Conservation (phyloP, 1,284 basidiomycete genomes). For the Ceratobasidium sp. region DNA sequence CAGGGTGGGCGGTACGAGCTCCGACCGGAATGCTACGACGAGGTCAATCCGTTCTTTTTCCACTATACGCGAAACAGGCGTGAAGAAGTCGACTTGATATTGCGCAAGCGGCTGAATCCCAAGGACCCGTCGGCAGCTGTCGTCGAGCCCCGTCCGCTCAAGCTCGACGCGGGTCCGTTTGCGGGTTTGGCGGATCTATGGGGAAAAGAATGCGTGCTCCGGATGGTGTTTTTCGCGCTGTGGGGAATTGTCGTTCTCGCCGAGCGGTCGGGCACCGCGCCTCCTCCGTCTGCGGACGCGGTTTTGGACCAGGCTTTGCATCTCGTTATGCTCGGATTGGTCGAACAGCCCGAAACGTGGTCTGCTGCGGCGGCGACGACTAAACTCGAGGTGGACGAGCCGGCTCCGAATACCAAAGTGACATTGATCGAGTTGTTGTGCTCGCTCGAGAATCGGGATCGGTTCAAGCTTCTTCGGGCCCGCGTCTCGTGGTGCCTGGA, state of each 20-base stretch:
- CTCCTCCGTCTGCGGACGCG: slow-evolving; percentile 75
- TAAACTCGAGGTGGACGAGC: slow-evolving; percentile 62
- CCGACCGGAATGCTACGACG: slow-evolving; percentile 80
- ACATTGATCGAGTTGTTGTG: slow-evolving; percentile 74
- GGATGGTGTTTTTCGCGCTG: slow-evolving; percentile 79
- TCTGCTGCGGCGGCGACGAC: slow-evolving; percentile 62
- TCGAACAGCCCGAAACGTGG: slow-evolving; percentile 70
- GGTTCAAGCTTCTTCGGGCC: slow-evolving; percentile 72
- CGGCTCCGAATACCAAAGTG: slow-evolving; percentile 47
- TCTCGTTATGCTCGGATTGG: slow-evolving; percentile 80
- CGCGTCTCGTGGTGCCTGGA: slow-evolving; percentile 78
- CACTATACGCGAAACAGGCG: slow-evolving; percentile 96
- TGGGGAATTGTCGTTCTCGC: slow-evolving; percentile 64
- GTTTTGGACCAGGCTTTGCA: slow-evolving; percentile 90
- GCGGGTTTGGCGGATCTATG: slow-evolving; percentile 63
- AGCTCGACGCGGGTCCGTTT: slow-evolving; percentile 72
- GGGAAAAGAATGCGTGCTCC: slow-evolving; percentile 70
- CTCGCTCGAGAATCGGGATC: slow-evolving; percentile 73
- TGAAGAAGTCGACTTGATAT: slow-evolving; percentile 87
- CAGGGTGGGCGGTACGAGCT: slow-evolving; percentile 88
- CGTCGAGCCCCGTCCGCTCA: slow-evolving; percentile 73
- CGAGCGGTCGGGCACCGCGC: slow-evolving; percentile 64
- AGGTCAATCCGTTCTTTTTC: slow-evolving; percentile 95
- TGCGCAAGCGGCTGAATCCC: slow-evolving; percentile 74
- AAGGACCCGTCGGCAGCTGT: slow-evolving; percentile 71